Conservation (phyloP, 2,329 filamentous ascomycete genomes). For the Thelonectria blattea region DNA sequence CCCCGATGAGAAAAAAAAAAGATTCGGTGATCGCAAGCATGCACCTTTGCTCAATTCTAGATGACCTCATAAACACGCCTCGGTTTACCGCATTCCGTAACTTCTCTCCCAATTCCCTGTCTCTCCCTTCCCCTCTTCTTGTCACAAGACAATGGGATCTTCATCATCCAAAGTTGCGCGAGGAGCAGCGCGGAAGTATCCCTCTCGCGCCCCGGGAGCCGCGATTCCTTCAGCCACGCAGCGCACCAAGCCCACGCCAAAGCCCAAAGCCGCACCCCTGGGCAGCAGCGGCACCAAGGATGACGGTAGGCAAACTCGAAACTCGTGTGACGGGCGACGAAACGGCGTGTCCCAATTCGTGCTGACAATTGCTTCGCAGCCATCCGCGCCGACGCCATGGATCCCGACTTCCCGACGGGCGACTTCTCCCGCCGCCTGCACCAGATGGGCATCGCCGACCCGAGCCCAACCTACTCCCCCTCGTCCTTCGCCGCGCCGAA, state of each 20-base stretch:
- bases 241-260: slow-evolving; percentile 26
- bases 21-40: slow-evolving; percentile 8
- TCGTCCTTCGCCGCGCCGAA: slow-evolving; percentile 52
- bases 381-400: slow-evolving; percentile 47
- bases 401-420: slow-evolving; percentile 50
- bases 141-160: slow-evolving; percentile 48
- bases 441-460: slow-evolving; percentile 61
- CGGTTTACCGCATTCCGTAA: slow-evolving; percentile 8
- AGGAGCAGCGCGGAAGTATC: slow-evolving; percentile 52
- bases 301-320: slow-evolving; percentile 27
- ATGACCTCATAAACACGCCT: neutral
- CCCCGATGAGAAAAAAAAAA: slow-evolving; percentile 27
- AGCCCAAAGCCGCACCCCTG: slow-evolving; percentile 11
- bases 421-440: slow-evolving; percentile 59
- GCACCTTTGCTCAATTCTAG: slow-evolving; percentile 3
- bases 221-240: slow-evolving; percentile 29
- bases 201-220: slow-evolving; percentile 44
- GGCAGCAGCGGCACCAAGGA: slow-evolving; percentile 27
- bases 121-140: neutral
- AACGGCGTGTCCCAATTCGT: neutral
- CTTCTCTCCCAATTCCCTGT: neutral
- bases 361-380: slow-evolving; percentile 40
- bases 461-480: slow-evolving; percentile 59
- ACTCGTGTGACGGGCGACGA: neutral
- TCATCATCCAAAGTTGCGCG: slow-evolving; percentile 53